phyloP scores from a whole-genome alignment of 495 filamentous ascomycete genomes.

The Aspergillus incahuasiensis region DNA sequence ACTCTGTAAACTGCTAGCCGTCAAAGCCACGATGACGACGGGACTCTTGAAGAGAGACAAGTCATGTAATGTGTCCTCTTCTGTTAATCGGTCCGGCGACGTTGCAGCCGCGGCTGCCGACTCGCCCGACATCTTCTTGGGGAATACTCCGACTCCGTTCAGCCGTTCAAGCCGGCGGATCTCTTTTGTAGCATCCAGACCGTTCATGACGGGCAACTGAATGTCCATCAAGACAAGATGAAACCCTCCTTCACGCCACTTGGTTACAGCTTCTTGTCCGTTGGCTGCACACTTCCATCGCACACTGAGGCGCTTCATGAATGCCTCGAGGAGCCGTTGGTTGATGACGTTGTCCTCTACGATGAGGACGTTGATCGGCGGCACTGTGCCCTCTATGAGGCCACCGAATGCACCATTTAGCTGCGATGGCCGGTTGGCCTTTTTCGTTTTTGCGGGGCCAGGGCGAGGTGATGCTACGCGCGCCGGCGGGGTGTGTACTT shows the following conservation, averaged over 20 bases:
- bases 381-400: constrained; percentile 78
- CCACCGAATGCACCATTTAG: constrained; percentile 47
- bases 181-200: constrained; percentile 93
- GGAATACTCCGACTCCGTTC: constrained; percentile 86
- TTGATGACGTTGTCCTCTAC: constrained; percentile 99
- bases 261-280: constrained; percentile 83
- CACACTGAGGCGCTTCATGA: constrained; percentile 94
- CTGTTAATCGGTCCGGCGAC: constrained; percentile 33
- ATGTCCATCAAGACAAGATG: constrained; percentile 99
- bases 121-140: constrained; percentile 45
- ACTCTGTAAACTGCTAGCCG: constrained; percentile 86
- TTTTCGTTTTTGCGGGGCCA: constrained; percentile 43
- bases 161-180: constrained; percentile 84
- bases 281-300: constrained; percentile 98
- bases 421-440: constrained; percentile 22
- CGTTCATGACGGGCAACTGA: constrained; percentile 95
- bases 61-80: constrained; percentile 61
- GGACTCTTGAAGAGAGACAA: constrained; percentile 84
- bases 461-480: constrained; percentile 38
- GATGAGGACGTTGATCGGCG: constrained; percentile 95
- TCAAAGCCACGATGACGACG: constrained; percentile 96
- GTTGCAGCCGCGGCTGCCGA: constrained; percentile 30
- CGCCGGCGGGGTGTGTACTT: constrained; percentile 33
- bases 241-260: constrained; percentile 93
- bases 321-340: constrained; percentile 83